Evolutionary conservation across 1,284 basidiomycete species (phyloP), one percentile per base, ranked within the genome.

Genomic region (Microbotryum silenes-acaulis): DNA sequence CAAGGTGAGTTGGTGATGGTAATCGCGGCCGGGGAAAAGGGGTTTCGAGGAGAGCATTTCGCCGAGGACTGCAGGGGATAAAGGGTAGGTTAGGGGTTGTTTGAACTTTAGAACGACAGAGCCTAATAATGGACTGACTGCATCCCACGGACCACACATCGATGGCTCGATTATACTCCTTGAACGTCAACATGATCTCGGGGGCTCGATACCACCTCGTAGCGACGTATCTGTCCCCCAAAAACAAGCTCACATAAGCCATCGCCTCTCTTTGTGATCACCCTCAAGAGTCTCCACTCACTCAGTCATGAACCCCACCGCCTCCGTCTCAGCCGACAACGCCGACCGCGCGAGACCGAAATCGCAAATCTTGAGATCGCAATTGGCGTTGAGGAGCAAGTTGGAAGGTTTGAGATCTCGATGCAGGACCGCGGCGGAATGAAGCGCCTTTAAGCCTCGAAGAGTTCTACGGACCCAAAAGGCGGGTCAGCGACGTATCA

Each of bases 381-480:
- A 97, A 75, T 97, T 94, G 65, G 91, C 90, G 72, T 96, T 96
- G 59, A 97, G 81, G n/a, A 96, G 83, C 9, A 96, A 80, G 72
- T 97, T 97, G 42, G 91, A 92, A 0, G 92, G 92, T 77, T 97
- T 97, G 68, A 97, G 83, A 76, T 97, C 92, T 62, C 93, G 87
- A 75, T 97, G 92, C 70, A 96, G 87, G 68, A 97, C 91, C 70
- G 65, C 68, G 25, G 93, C 91, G 0, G 88, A 91, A 74, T 97
- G 92, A 5, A 97, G 79, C 0, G 91, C 91, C 76, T 97, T 97
- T 73, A 97, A 82, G 0, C 91, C 93, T 51, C 93, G 86, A 20
- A 96, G 83, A 0, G 90, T 93, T 74, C 53, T 37, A 31, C 3
- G 18, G 23, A 42, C 1, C n/a, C n/a, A 53, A 9, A 63, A 1